Conservation (phyloP, 2,329 filamentous ascomycete species). For the Tolypocladium tundrense region DNA sequence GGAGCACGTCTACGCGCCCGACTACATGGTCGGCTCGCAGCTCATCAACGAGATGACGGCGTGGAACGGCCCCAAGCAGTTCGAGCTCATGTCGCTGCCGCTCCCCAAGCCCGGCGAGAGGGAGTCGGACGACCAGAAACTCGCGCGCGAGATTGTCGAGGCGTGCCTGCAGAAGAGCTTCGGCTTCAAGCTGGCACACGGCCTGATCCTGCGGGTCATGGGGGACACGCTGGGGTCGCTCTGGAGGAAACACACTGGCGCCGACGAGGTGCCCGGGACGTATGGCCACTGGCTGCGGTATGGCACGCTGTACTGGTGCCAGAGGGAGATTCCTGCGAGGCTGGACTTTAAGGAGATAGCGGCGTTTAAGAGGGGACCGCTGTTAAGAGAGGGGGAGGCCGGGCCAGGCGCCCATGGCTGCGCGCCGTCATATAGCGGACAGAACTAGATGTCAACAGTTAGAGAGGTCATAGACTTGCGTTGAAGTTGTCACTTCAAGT, state of each 20-base stretch:
- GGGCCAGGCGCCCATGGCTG: not conserved
- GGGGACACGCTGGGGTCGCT: slow-evolving; percentile 41
- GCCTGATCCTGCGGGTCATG: slow-evolving; percentile 37
- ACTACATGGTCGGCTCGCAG: slow-evolving; percentile 39
- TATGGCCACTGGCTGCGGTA: slow-evolving; percentile 45
- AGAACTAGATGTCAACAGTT: not conserved
- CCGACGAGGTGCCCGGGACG: slow-evolving; percentile 37
- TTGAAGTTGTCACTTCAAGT: not conserved
- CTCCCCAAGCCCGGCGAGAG: slow-evolving; percentile 23
- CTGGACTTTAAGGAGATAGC: slow-evolving; percentile 21
- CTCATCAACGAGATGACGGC: slow-evolving; percentile 40
- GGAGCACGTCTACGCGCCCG: slow-evolving; percentile 37
- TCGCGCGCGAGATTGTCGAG: slow-evolving; percentile 41
- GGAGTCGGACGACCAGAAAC: slow-evolving; percentile 28
- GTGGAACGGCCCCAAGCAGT: slow-evolving; percentile 40
- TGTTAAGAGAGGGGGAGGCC: slow-evolving; percentile 4
- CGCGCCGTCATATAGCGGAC: not conserved
- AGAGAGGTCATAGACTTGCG: not conserved
- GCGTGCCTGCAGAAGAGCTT: slow-evolving; percentile 38
- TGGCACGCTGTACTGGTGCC: slow-evolving; percentile 36
- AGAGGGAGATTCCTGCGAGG: slow-evolving; percentile 25
- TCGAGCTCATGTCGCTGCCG: slow-evolving; percentile 33
- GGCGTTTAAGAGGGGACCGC: slow-evolving; percentile 27
- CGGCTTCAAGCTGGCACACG: slow-evolving; percentile 45
- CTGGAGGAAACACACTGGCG: slow-evolving; percentile 39